Base-by-base conservation (phyloP, 2,329 filamentous ascomycete species). In the Exophiala spinifera region DNA sequence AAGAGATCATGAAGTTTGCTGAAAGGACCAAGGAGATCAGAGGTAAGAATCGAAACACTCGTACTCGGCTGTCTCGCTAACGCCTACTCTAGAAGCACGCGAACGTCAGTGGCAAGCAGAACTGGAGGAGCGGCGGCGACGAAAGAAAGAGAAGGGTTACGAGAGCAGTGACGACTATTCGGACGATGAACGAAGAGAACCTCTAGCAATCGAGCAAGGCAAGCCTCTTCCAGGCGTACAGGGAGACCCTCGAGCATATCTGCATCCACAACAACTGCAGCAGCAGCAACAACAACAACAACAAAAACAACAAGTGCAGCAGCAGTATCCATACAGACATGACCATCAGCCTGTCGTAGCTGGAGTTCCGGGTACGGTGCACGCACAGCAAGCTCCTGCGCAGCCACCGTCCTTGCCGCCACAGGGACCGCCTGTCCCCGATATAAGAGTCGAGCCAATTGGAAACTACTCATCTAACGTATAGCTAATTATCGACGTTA, bases 1-100 rank as follows among this genome's bases (percentile, higher is more conserved):
- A 95, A 63, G 91, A 97, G 66, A 95, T 97, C 52, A 87, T 95
- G 70, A 85, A 84, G 31, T 91, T 95, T 67, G 90, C 91, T 11
- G 81, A 85, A 59, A 87, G 86, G 46, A 96, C 92, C 8, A 84
- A 86, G 61, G 83, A 89, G 66, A 82, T 96, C 57, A 82, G 91
- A 82, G 88, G 87, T 89, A 76, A 66, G 80, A 51, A 28, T 20
- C 46, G 3, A 49, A 13, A 13, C 10, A 19, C 36, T 25, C 23
- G 4, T 14, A 28, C 11, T n/a, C n/a, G n/a, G n/a, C n/a, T 14
- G 14, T 33, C 36, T 48, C 20, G n/a, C 40, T 51, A 40, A 60
- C 52, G 20, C 7, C 58, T 57, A 56, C 54, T 67, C 46, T 53
- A 73, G 71, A 71, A 50, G 58, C 64, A 20, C 70, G 70, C n/a